Base-by-base conservation (phyloP, 306 rosid species). In the Abrus precatorius region DNA sequence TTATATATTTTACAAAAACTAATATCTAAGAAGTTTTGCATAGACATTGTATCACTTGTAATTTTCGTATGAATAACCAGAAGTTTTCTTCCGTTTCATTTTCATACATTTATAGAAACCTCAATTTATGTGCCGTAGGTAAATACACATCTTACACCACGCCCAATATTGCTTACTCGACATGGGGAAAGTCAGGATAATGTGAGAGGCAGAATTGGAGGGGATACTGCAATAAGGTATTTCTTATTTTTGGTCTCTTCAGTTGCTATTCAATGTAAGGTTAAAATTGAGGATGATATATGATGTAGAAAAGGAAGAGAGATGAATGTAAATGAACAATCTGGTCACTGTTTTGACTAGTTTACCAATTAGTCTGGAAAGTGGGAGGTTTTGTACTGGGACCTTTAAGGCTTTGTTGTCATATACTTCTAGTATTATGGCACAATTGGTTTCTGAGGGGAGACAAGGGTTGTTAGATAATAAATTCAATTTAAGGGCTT, bases 121-220 rank as follows among this genome's bases (percentile, higher is more conserved):
- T 69, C 49, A 68, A 67, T 65, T 64, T 80, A 71, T 76, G 32
- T 45, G 54, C 70, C 79, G 77, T 77, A 95, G 99, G 99, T 95
- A 75, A 95, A 95, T 84, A 95, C 98, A 11, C 99, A 95, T 86
- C 98, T 93, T 77, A 95, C 98, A 0, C 99, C 99, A 7, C 98
- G 99, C 60, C 99, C 99, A 72, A 95, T 95, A 81, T 87, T 95
- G 77, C 99, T 95, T 74, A 95, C 99, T 53, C 89, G 98, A 79
- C 99, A 95, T 79, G 99, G 99, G 69, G 99, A 95, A 86, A 95
- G 99, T 86, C 92, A 36, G 88, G 99, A 95, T 83, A 95, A 95
- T 87, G 97, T 95, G 62, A 87, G 99, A 84, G 98, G 92, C 54
- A 88, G 99, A 86, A 93, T 95, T 47, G 99, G 99, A 60, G 99